Evolutionary conservation across 192 early-diverging fungal genomes (phyloP), one percentile per base, ranked within the genome.

Genomic region (Geranomyces variabilis): DNA sequence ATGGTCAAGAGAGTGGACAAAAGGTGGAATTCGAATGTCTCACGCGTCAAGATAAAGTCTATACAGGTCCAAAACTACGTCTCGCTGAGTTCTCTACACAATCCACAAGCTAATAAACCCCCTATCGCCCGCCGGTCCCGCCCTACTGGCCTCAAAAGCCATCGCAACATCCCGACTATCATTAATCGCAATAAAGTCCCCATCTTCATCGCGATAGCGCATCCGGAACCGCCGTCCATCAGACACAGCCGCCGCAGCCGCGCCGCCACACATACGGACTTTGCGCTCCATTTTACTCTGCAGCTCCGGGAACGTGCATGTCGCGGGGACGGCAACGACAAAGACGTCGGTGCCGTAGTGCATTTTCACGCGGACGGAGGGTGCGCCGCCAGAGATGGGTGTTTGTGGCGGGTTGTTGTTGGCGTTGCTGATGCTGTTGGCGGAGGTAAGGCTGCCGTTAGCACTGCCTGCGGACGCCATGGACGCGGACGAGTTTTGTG

Each of bases 141-240:
- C 12, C 45, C 47, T 28, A 44, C 43, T 59, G 8, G 28, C 24
- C 77, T 95, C 95, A 82, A 99, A 95, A 4, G 93, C 95, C 89
- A 96, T 80, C 51, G 86, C 88, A 31, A 99, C 91, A 75, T 99
- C 96, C 59, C 94, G 93, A 75, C 96, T 90, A 22, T 88, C 90
- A 67, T 90, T 90, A 51, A 99, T 88, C 44, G 87, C 88, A 22
- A 96, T 89, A 75, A 90, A 87, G 72, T 97, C 95, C 44, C 93
- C 92, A 71, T 96, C 96, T 78, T 97, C 95, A 73, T 99, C 96
- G 74, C 90, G 88, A 74, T 98, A 97, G 71, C 88, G 86, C 65
- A 99, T 89, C 55, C 74, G 90, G 56, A 84, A 79, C 63, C 77
- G 83, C 58, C 75, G 83, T 56, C 79, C 77, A 21, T 81, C 74